Base-by-base conservation (phyloP, 306 rosid genomes). In the Sphenostylis stenocarpa region DNA sequence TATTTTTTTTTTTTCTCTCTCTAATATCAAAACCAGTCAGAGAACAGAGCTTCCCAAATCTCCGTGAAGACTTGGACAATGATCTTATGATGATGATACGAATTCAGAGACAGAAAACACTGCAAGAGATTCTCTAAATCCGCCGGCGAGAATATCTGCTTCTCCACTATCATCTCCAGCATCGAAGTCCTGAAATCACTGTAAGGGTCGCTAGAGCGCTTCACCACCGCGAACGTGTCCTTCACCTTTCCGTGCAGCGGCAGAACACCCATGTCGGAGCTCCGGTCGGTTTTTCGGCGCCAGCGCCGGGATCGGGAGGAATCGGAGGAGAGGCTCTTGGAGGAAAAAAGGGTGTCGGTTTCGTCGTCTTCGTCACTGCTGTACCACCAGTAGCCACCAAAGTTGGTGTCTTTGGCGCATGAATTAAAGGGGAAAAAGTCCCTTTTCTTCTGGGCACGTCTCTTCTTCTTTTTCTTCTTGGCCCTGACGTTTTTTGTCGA, bases 161-260 rank as follows among this genome's bases (percentile, higher is more conserved):
- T 95, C 91, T 92, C 98, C 1, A 92, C 80, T 16, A 95, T 95
- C 99, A 95, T 95, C 52, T 95, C 99, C 74, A 95, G 88, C 99
- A 95, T 95, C 0, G 99, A 95, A 0, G 86, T 84, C 75, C 98
- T 89, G 63, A 95, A 95, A 74, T 95, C 99, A 38, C 77, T 89
- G 91, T 95, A 89, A 6, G 99, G 99, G 72, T 95, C 96, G 45
- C 90, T 91, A 1, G 99, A 95, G 23, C 90, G 89, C 89, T 95
- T 95, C 88, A 91, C 98, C 80, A 95, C 96, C 0, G 97, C 97
- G n/a, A 95, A 89, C 47, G 94, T 91, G 65, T 86, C 92, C 80
- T 85, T 95, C 39, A 92, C 97, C 77, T 86, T 95, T 61, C 89
- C 98, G n/a, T 77, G 77, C 57, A 90, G 49, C 12, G 95, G 96